A percentile compares a stretch with the other conserved stretches of the same genome.
phyloP scores from a whole-genome alignment of 768 basidiomycete genomes.

The Glaciozyma martinii region DNA sequence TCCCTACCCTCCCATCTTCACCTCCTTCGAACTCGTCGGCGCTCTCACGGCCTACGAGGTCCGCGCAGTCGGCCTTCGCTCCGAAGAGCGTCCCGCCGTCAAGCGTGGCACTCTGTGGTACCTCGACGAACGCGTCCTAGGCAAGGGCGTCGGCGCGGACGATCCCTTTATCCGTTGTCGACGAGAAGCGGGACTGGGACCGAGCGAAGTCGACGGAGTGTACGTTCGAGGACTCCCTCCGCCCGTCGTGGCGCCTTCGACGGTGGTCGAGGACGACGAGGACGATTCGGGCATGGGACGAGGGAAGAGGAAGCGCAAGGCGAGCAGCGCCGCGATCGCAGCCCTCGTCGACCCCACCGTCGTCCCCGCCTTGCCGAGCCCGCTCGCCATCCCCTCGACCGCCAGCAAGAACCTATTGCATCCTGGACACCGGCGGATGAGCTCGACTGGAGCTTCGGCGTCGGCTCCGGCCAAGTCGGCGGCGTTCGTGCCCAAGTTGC shows the following conservation, averaged over 20 bases:
- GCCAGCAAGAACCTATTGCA: no score
- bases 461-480: slow-evolving; percentile 12
- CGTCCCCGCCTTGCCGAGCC: no score
- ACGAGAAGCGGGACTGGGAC: slow-evolving; percentile 12
- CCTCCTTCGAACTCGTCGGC: slow-evolving; percentile 33
- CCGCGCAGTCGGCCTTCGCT: slow-evolving; percentile 32
- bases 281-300: slow-evolving; percentile 30
- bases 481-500: slow-evolving; percentile 12
- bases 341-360: background rate
- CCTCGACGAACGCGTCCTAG: slow-evolving; percentile 29
- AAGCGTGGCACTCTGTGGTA: slow-evolving; percentile 37
- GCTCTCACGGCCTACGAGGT: slow-evolving; percentile 28
- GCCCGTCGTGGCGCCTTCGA: slow-evolving; percentile 7
- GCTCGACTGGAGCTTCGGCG: background rate
- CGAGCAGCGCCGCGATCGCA: slow-evolving; percentile 28
- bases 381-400: no score
- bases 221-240: slow-evolving; percentile 18
- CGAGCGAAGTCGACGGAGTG: slow-evolving; percentile 16
- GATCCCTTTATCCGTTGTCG: slow-evolving; percentile 27
- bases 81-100: slow-evolving; percentile 32
- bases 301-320: slow-evolving; percentile 31
- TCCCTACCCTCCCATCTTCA: slow-evolving; percentile 29
- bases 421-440: no score
- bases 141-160: slow-evolving; percentile 13
- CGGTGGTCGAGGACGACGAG: slow-evolving; percentile 16